Conservation (phyloP, 768 basidiomycete genomes). For the Leccinum arenicola region DNA sequence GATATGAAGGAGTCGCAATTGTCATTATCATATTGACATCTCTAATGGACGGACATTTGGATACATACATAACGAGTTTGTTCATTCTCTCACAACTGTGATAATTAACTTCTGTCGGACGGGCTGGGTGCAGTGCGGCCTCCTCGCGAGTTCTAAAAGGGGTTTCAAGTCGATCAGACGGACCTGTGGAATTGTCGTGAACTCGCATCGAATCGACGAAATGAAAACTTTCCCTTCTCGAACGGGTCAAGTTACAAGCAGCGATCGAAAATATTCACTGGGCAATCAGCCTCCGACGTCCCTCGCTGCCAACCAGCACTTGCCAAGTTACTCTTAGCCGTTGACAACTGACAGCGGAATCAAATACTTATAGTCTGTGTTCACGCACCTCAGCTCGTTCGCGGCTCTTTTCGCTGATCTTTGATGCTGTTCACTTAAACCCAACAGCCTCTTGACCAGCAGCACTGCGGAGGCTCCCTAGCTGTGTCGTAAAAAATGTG, state of each 20-base stretch:
- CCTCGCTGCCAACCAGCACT: constrained; percentile 5
- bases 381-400: constrained; percentile 4
- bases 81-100: constrained; percentile 10
- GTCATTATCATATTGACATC: constrained; percentile 22
- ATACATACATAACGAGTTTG: constrained; percentile 17
- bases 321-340: constrained; percentile 7
- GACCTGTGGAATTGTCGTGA: constrained; percentile 2
- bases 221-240: not conserved
- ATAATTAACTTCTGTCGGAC: constrained; percentile 25
- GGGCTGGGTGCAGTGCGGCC: constrained; percentile 31
- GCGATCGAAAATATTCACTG: constrained; percentile 10
- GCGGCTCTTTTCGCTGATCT: constrained; percentile 20
- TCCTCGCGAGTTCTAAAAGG: constrained; percentile 22
- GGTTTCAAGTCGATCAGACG: constrained; percentile 11
- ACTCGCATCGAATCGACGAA: not conserved
- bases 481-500: constrained; percentile 19
- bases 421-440: constrained; percentile 24
- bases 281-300: constrained; percentile 16
- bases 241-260: constrained; percentile 2
- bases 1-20: constrained; percentile 25
- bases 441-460: constrained; percentile 9
- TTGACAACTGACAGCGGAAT: constrained; percentile 31
- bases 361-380: constrained; percentile 23
- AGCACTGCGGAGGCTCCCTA: constrained; percentile 2
- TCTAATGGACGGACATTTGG: constrained; percentile 39